A percentile compares a stretch with the other conserved stretches of the same genome.
phyloP scores from a whole-genome alignment of 2,329 filamentous ascomycete species.

The Talaromyces funiculosus region DNA sequence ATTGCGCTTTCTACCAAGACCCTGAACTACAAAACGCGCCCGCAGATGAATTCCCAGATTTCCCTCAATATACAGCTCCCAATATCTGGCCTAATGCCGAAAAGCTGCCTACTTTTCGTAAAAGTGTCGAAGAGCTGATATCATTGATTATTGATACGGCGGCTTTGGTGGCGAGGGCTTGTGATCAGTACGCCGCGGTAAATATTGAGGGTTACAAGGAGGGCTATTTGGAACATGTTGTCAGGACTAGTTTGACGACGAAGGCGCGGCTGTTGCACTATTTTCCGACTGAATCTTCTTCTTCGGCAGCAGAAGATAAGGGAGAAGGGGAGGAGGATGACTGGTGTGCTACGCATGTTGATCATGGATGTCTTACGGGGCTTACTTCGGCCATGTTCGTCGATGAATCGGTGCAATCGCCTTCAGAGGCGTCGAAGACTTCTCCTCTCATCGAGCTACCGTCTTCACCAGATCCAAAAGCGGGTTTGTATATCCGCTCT shows the following conservation, averaged over 20 bases:
- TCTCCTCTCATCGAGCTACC: slow-evolving; percentile 61
- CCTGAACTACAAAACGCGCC: slow-evolving; percentile 33
- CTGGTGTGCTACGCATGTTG: slow-evolving; percentile 76
- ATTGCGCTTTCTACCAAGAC: slow-evolving; percentile 51
- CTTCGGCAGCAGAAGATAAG: background rate
- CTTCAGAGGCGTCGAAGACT: slow-evolving; percentile 22
- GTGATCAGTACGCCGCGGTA: slow-evolving; percentile 74
- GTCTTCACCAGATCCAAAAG: slow-evolving; percentile 70
- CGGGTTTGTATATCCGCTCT: slow-evolving; percentile 91
- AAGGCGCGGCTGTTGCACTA: slow-evolving; percentile 93
- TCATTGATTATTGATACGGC: slow-evolving; percentile 82
- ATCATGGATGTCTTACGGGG: slow-evolving; percentile 90
- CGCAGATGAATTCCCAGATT: slow-evolving; percentile 42
- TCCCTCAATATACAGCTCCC: slow-evolving; percentile 81
- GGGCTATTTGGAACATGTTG: slow-evolving; percentile 81
- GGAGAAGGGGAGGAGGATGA: slow-evolving; percentile 64
- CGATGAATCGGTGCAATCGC: slow-evolving; percentile 54
- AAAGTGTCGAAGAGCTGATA: slow-evolving; percentile 69
- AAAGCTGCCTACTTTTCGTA: slow-evolving; percentile 68
- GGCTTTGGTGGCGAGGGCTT: slow-evolving; percentile 80
- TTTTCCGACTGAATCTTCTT: slow-evolving; percentile 53
- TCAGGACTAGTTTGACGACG: slow-evolving; percentile 76
- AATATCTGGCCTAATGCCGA: slow-evolving; percentile 78
- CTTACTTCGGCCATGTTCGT: slow-evolving; percentile 95
- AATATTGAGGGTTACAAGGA: slow-evolving; percentile 71